Base-by-base conservation (phyloP, 306 rosid genomes). In the Acacia acuminata region DNA sequence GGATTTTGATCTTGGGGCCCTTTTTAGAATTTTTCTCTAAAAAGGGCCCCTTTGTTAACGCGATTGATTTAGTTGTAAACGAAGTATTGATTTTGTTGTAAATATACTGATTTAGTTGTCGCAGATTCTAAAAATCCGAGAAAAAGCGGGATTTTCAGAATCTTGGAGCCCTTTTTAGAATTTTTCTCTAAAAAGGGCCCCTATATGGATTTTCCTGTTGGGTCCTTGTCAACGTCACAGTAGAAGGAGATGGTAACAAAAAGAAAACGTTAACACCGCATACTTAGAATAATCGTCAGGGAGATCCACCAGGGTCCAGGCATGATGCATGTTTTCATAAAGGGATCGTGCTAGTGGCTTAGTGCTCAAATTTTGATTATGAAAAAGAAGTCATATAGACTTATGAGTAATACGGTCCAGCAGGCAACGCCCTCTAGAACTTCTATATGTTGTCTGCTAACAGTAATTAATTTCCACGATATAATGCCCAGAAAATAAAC, bases 301-400 rank as follows among this genome's bases (percentile, higher is more conserved):
- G 14, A 36, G 40, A 13, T 36, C 71, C n/a, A 71, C 27, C 19
- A 5, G 77, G 45, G 51, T 65, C 38, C 19, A 5, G 77, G 56
- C 63, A 72, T 70, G 77, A 42, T 40, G 48, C 51, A 42, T 30
- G 58, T 51, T 84, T 50, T 63, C 16, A 71, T 13, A 72, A 12
- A 55, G 56, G 77, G 85, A 77, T 77, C 58, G 12, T 76, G 82
- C 16, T 40, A 10, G 72, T 7, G 47, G 14, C 14, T 56, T n/a
- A 9, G 66, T 24, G 66, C 66, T 60, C 66, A 9, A 8, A 60
- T 24, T 60, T 24, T 60, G 34, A 60, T 30, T 9, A n/a, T 8
- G 10, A 4, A 60, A 60, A 60, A 22, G 11, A 24, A 1, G 66
- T 60, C 66, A 1, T 3, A 60, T 22, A 24, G 30, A 22, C 7